Percentiles rank a stretch among this genome's conserved stretches.
phyloP scores from a whole-genome alignment of 208 protist species.

The Trypanosoma brucei region DNA sequence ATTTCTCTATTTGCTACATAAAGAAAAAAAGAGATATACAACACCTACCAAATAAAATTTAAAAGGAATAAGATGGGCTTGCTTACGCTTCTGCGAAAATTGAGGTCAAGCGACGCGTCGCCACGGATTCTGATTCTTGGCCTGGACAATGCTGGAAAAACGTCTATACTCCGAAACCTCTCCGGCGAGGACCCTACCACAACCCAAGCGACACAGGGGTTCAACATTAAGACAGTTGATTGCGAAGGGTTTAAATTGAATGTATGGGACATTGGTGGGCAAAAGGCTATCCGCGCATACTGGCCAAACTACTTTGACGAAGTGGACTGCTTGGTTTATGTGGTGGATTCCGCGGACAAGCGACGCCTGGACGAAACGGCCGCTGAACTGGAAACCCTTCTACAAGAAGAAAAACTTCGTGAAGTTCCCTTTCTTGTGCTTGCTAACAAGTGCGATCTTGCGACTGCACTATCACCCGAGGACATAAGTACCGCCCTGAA shows the following conservation, averaged over 20 bases:
- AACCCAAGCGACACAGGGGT: slow-evolving; percentile 97
- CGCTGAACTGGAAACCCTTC: slow-evolving; percentile 87
- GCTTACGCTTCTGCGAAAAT: slow-evolving; percentile 89
- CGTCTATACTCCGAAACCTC: slow-evolving; percentile 95
- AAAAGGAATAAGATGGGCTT: slow-evolving; percentile 88
- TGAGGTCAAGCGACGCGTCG: slow-evolving; percentile 93
- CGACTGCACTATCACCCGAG: slow-evolving; percentile 77
- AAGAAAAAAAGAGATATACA: slow-evolving; percentile 7
- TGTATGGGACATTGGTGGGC: slow-evolving; percentile 98
- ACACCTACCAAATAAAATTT: background rate
- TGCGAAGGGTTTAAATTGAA: slow-evolving; percentile 96
- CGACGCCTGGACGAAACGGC: slow-evolving; percentile 93
- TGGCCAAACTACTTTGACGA: slow-evolving; percentile 98
- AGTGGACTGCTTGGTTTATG: slow-evolving; percentile 95
- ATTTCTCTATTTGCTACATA: background rate
- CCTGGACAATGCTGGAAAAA: slow-evolving; percentile 98
- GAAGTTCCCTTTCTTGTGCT: slow-evolving; percentile 95
- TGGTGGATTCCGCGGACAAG: slow-evolving; percentile 93
- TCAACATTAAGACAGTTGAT: slow-evolving; percentile 97
- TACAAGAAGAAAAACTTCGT: slow-evolving; percentile 93
- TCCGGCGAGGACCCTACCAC: slow-evolving; percentile 93
- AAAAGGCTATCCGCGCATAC: slow-evolving; percentile 96
- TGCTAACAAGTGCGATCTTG: slow-evolving; percentile 98
- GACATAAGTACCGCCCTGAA: slow-evolving; percentile 83
- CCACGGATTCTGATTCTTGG: slow-evolving; percentile 95